Evolutionary conservation across 75 land plant species (phyloP).

Genomic region (Cunninghamia lanceolata): DNA sequence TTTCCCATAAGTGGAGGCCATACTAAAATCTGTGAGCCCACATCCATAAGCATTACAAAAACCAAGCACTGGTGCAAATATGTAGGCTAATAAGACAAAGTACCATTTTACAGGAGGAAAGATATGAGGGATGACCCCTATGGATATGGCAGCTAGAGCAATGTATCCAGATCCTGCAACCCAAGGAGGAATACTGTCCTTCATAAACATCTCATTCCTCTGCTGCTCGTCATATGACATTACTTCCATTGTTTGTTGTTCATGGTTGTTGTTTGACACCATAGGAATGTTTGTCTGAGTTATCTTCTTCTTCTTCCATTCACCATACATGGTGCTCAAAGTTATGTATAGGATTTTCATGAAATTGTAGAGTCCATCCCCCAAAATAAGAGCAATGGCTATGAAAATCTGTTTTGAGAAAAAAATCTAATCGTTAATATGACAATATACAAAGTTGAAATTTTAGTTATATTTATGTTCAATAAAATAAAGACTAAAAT

Average conservation of each 20-base stretch:
- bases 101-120: constrained; percentile 40
- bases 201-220: constrained; percentile 34
- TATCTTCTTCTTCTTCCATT: constrained; percentile 4
- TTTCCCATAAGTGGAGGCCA: constrained; percentile 63
- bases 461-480: background rate
- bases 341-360: constrained; percentile 17
- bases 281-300: background rate
- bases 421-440: background rate
- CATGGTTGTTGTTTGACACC: background rate
- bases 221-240: constrained; percentile 6
- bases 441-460: background rate
- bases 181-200: constrained; percentile 36
- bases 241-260: background rate
- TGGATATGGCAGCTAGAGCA: constrained; percentile 35
- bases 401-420: constrained; percentile 13
- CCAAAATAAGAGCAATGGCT: constrained; percentile 26
- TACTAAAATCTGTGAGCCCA: constrained; percentile 68
- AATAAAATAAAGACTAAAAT: background rate
- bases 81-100: constrained; percentile 41
- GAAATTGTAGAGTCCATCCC: constrained; percentile 26
- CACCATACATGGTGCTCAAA: constrained; percentile 8
- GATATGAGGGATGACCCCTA: constrained; percentile 29
- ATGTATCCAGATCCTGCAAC: constrained; percentile 32
- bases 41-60: constrained; percentile 65
- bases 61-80: constrained; percentile 52